Conservation (phyloP, 495 filamentous ascomycete species). For the Choiromyces venosus region DNA sequence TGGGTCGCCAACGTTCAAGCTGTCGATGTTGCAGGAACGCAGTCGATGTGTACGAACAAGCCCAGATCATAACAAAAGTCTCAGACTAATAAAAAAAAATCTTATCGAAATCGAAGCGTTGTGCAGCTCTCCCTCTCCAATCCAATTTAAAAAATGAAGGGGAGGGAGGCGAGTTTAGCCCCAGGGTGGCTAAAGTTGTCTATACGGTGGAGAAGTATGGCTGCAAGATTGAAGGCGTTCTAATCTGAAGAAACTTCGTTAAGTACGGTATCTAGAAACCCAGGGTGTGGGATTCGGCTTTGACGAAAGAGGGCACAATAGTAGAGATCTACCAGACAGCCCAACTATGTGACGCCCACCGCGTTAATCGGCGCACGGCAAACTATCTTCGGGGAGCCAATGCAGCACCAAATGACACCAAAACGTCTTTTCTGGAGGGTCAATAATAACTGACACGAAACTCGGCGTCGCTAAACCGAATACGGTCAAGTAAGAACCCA, state of each 20-base stretch:
- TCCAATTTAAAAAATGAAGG: conserved; percentile 33
- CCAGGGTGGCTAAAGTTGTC: conserved; percentile 37
- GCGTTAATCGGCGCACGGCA: conserved; percentile 36
- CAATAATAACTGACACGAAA: conserved; percentile 28
- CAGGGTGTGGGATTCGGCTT: conserved; percentile 33
- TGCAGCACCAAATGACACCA: conserved; percentile 30
- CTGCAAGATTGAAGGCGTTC: conserved; percentile 39
- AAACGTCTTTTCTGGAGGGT: conserved; percentile 26
- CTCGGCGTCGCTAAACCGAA: conserved; percentile 32
- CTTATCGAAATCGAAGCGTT: conserved; percentile 37
- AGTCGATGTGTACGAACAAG: conserved; percentile 41
- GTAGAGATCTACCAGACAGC: conserved; percentile 36
- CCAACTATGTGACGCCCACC: conserved; percentile 35
- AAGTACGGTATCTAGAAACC: conserved; percentile 23
- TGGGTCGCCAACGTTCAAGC: conserved; percentile 41
- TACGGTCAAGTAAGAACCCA: conserved; percentile 30
- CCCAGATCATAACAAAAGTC: conserved; percentile 41
- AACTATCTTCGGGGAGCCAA: conserved; percentile 30
- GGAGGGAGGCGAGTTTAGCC: conserved; percentile 38
- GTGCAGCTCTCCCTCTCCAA: conserved; percentile 40
- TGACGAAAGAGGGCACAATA: conserved; percentile 24
- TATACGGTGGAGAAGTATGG: conserved; percentile 32
- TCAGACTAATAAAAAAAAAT: conserved; percentile 34
- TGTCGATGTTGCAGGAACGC: conserved; percentile 40
- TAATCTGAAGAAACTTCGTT: conserved; percentile 35